Percentiles rank a stretch among this genome's conserved stretches.
Evolutionary conservation across 768 basidiomycete genomes (phyloP).

Genomic region (Sarcodon aspratus): DNA sequence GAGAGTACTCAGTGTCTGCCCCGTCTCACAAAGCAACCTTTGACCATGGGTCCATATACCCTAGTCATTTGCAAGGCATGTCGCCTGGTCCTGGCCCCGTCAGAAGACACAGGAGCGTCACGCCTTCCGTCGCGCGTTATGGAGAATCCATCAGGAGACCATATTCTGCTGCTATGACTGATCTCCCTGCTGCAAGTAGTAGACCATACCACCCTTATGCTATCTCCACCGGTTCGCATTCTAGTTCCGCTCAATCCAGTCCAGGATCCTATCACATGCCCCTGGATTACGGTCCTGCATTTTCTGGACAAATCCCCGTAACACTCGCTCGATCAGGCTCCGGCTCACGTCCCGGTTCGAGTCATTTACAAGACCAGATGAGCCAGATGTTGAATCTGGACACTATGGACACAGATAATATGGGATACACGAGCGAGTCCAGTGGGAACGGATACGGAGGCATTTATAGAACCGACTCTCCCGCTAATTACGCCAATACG

Average conservation of each 20-base stretch:
- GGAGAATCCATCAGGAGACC: conserved; percentile 36
- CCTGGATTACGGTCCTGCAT: conserved; percentile 14
- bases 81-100: conserved; percentile 41
- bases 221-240: conserved; percentile 9
- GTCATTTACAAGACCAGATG: conserved; percentile 14
- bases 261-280: conserved; percentile 43
- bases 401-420: conserved; percentile 10
- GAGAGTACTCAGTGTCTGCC: conserved; percentile 44
- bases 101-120: conserved; percentile 67
- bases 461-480: conserved; percentile 18
- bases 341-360: conserved; percentile 14
- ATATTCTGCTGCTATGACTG: conserved; percentile 28
- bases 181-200: conserved; percentile 16
- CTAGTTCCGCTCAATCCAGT: conserved; percentile 21
- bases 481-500: conserved; percentile 10
- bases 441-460: conserved; percentile 8
- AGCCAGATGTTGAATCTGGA: conserved; percentile 14
- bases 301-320: conserved; percentile 2
- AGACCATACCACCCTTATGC: conserved; percentile 24
- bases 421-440: conserved; percentile 6
- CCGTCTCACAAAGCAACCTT: conserved; percentile 61
- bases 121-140: conserved; percentile 47
- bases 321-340: background rate
- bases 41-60: conserved; percentile 44
- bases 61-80: conserved; percentile 23